Evolutionary conservation across 73 alveolate genomes (phyloP), one percentile per base, ranked within the genome.

Genomic region (Paramecium biaurelia): DNA sequence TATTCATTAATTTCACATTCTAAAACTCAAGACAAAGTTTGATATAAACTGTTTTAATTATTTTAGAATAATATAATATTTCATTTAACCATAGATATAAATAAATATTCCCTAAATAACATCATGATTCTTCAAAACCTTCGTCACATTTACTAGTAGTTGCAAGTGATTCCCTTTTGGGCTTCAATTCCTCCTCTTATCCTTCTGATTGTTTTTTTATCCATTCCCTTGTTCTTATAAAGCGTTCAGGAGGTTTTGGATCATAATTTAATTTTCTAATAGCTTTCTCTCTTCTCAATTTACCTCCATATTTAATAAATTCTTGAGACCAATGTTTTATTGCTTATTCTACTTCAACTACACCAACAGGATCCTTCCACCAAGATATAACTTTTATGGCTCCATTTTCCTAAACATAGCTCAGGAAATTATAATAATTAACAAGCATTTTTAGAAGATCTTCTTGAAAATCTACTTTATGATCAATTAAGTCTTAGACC

Each of bases 211-310:
- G 14, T 37, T 72, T 72, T 37, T 72, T 72, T 4, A 72, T 72
- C 86, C 86, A 72, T 35, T 72, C 86, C 38, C 86, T 35, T 10
- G 86, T 72, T 72, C 35, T 72, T 5, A 72, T 18, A 37, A 72
- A 72, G 35, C 86, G 38, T 42, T 72, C 86, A 1, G 63, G 59
- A 5, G 86, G 38, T 35, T 32, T 32, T 0, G 86, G 86, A 14
- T 35, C 12, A 2, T 12, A 14, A 14, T 72, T 18, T 32, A 72
- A 20, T 42, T 38, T 21, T 30, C 37, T 30, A 3, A 72, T n/a
- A 15, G 86, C 58, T 72, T n/a, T 72, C 18, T 72, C 86, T 23
- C 58, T 35, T 21, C 86, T 14, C 58, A 72, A 72, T 72, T 72
- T 72, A 1, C 86, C 86, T 18, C 86, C 86, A 15, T 72, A 38